Conservation (phyloP, 108 stramenopile species). For the Phaeodactylum tricornutum region DNA sequence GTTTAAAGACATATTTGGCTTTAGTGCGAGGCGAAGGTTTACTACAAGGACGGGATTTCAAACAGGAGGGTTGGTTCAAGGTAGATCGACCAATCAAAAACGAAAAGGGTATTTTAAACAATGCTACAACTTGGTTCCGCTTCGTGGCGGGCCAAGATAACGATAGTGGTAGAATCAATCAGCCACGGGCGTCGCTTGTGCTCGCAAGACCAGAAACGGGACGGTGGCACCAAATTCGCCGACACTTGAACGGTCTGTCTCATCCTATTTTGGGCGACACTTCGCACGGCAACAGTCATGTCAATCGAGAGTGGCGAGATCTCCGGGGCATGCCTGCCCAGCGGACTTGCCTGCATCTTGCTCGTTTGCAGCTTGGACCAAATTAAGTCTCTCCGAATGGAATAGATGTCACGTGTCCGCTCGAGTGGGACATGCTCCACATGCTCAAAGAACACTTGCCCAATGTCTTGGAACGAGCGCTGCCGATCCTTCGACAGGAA, state of each 20-base stretch:
- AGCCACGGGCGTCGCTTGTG: constrained; percentile 53
- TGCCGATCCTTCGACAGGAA: constrained; percentile 42
- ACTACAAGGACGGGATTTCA: constrained; percentile 50
- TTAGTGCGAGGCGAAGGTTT: constrained; percentile 77
- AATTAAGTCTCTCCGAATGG: constrained; percentile 37
- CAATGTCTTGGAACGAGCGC: constrained; percentile 41
- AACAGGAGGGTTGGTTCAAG: constrained; percentile 58
- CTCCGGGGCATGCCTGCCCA: constrained; percentile 50
- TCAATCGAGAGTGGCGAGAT: constrained; percentile 61
- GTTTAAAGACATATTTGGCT: constrained; percentile 80
- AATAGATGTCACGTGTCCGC: constrained; percentile 45
- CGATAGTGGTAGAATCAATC: constrained; percentile 17
- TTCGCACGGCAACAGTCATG: constrained; percentile 52
- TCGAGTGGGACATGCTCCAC: constrained; percentile 56
- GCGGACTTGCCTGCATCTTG: constrained; percentile 60
- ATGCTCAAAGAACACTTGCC: constrained; percentile 51
- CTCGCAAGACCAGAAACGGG: constrained; percentile 67
- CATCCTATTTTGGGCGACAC: constrained; percentile 84
- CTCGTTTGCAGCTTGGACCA: constrained; percentile 39
- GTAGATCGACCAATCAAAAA: constrained; percentile 64
- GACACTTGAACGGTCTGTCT: constrained; percentile 67
- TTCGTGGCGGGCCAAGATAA: constrained; percentile 61
- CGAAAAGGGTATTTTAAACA: constrained; percentile 45
- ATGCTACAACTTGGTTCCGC: constrained; percentile 61
- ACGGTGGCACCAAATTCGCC: constrained; percentile 84